These are phyloP conservation scores for Cladosporium halotolerans DNA, from an alignment of 2,329 filamentous ascomycete species.

Conservation along the genomic window DNA sequence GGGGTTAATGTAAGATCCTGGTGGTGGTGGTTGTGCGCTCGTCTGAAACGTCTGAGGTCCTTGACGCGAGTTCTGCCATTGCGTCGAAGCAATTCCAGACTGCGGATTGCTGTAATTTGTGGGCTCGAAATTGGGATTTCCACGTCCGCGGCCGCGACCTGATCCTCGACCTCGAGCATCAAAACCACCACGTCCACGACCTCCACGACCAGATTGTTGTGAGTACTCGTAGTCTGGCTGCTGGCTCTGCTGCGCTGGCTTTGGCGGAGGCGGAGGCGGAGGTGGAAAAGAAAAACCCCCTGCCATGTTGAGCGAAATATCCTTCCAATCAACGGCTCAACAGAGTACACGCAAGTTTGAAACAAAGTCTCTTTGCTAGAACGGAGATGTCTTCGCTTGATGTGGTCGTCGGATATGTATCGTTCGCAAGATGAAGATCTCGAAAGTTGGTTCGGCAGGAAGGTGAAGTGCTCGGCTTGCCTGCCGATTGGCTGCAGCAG, in stretches of 20 bases:
- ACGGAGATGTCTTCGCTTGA: too few relatives aligned
- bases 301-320: neutral
- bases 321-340: too few relatives aligned
- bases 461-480: neutral
- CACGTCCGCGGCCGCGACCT: constrained; percentile 20
- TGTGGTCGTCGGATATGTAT: too few relatives aligned
- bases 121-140: constrained; percentile 5
- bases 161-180: constrained; percentile 27
- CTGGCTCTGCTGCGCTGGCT: constrained; percentile 11
- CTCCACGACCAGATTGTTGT: constrained; percentile 19
- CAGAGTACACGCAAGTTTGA: too few relatives aligned
- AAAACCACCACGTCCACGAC: constrained; percentile 23
- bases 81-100: neutral
- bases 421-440: neutral
- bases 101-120: neutral
- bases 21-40: constrained; percentile 13
- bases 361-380: too few relatives aligned
- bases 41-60: neutral
- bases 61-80: neutral
- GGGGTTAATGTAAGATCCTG: constrained; percentile 28
- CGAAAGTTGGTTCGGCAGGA: neutral
- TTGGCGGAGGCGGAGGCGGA: constrained; percentile 39
- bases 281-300: constrained; percentile 41
- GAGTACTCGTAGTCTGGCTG: constrained; percentile 16
- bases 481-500: neutral